phyloP scores from a whole-genome alignment of 495 filamentous ascomycete species.

The Arthonia radiata region DNA sequence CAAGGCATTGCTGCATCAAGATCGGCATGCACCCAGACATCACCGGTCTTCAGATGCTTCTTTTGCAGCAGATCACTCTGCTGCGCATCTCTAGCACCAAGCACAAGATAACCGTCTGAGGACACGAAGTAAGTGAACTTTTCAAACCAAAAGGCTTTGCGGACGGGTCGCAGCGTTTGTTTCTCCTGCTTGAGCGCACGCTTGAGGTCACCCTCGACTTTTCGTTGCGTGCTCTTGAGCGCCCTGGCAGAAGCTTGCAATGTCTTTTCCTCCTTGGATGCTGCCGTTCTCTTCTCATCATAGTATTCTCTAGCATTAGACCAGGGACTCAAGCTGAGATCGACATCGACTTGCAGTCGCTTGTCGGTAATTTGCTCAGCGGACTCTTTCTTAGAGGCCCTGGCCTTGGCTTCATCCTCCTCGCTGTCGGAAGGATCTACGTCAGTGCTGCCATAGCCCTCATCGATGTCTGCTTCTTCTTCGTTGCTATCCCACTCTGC shows the following conservation, averaged over 20 bases:
- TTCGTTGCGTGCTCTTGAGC: slow-evolving; percentile 68
- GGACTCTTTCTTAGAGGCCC: slow-evolving; percentile 10
- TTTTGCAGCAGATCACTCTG: slow-evolving; percentile 82
- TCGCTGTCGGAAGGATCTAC: slow-evolving; percentile 38
- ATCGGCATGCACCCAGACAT: slow-evolving; percentile 81
- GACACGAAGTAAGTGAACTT: slow-evolving; percentile 91
- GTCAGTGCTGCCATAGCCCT: slow-evolving; percentile 34
- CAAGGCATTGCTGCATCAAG: slow-evolving; percentile 59
- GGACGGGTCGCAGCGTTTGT: slow-evolving; percentile 54
- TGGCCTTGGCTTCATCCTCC: slow-evolving; percentile 7
- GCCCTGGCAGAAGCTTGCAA: slow-evolving; percentile 59
- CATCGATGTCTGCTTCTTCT: slow-evolving; percentile 29
- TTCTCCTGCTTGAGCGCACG: slow-evolving; percentile 82
- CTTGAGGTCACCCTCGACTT: slow-evolving; percentile 64
- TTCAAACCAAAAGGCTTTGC: slow-evolving; percentile 79
- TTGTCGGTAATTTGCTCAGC: slow-evolving; percentile 17
- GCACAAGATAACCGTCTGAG: slow-evolving; percentile 80
- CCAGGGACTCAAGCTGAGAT: slow-evolving; percentile 59
- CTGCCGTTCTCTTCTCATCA: slow-evolving; percentile 60
- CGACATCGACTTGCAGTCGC: slow-evolving; percentile 50
- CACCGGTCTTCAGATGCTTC: slow-evolving; percentile 61
- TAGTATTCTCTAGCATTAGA: slow-evolving; percentile 82
- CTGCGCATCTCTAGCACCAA: slow-evolving; percentile 65
- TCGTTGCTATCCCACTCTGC: slow-evolving; percentile 33
- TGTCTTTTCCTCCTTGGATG: slow-evolving; percentile 68